These are phyloP conservation scores for Colletotrichum sublineola DNA, from an alignment of 2,329 filamentous ascomycete genomes.

Conservation along the genomic window DNA sequence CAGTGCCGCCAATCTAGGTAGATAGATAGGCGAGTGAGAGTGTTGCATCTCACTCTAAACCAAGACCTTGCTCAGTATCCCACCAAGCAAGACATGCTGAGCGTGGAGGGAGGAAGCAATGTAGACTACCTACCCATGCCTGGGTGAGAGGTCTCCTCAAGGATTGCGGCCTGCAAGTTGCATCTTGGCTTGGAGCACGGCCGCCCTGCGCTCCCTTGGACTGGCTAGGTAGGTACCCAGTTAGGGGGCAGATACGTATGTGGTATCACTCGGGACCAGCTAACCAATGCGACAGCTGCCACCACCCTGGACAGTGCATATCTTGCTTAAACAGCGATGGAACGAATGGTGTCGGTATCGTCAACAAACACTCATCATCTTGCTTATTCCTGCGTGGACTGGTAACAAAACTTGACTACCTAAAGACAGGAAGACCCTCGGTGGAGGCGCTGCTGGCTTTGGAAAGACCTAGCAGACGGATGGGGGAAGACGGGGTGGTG, in stretches of 20 bases:
- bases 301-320: background rate
- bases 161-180: constrained; percentile 1
- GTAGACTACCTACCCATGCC: background rate
- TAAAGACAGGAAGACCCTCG: constrained; percentile 14
- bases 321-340: background rate
- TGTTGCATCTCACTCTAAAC: constrained; percentile 5
- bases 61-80: background rate
- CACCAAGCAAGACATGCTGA: background rate
- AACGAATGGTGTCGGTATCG: background rate
- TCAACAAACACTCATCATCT: background rate
- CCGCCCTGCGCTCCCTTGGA: background rate
- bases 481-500: background rate
- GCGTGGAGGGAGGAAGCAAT: background rate
- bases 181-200: constrained; percentile 22
- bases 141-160: background rate
- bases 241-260: background rate
- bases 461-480: constrained; percentile 12
- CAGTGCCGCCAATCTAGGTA: background rate
- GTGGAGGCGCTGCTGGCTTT: background rate
- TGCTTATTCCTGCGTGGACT: no score
- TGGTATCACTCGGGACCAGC: background rate
- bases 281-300: background rate
- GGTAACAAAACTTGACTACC: background rate
- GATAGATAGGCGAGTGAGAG: background rate
- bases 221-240: background rate